Evolutionary conservation across 2,329 filamentous ascomycete species (phyloP).

Genomic region (Coleophoma cylindrospora): DNA sequence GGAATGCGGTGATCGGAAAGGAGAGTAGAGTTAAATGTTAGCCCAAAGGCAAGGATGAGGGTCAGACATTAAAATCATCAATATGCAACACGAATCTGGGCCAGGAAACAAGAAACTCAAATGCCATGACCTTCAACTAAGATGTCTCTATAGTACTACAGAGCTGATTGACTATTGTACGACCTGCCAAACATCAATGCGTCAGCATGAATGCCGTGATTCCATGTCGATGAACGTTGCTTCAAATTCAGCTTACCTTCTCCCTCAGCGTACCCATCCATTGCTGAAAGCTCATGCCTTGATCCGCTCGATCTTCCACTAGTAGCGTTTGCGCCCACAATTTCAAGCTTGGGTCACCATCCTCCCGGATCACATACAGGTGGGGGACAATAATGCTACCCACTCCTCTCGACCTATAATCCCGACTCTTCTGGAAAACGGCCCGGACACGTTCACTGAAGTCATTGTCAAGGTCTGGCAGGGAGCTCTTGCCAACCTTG

Average conservation of each 20-base stretch:
- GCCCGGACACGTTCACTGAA: conserved; percentile 93
- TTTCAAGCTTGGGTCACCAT: conserved; percentile 91
- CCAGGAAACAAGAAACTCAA: neutral
- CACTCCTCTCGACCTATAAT: conserved; percentile 80
- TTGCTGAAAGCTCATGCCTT: conserved; percentile 86
- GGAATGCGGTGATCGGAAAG: neutral
- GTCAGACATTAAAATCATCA: neutral
- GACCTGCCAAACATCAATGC: conserved; percentile 15
- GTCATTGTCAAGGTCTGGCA: conserved; percentile 89
- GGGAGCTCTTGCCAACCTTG: conserved; percentile 82
- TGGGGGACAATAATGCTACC: conserved; percentile 92
- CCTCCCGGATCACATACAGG: conserved; percentile 89
- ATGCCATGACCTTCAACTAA: neutral
- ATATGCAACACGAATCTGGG: neutral
- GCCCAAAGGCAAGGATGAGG: neutral
- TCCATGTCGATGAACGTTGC: conserved; percentile 4
- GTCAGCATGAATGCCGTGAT: conserved; percentile 19
- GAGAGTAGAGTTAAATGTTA: no score
- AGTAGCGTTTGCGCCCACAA: conserved; percentile 95
- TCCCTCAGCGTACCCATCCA: conserved; percentile 90
- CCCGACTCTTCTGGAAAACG: conserved; percentile 86
- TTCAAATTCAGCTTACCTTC: conserved; percentile 62
- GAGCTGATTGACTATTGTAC: conserved; percentile 17
- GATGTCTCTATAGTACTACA: conserved; percentile 19
- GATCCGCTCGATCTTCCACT: conserved; percentile 91